These are phyloP conservation scores for Luffa acutangula DNA, from an alignment of 306 rosid species.

Conservation along the genomic window DNA sequence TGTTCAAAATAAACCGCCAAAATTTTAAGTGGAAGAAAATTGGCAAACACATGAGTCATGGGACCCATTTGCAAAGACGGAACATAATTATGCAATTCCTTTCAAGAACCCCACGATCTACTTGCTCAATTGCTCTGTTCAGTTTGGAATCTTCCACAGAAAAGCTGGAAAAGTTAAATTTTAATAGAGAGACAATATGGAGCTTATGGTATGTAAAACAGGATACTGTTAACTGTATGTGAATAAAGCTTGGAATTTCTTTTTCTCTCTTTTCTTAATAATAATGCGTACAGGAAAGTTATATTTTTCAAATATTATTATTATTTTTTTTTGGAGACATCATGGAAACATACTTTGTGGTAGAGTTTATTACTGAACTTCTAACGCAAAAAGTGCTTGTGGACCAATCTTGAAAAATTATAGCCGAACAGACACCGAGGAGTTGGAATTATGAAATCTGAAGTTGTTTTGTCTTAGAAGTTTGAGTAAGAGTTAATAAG, in stretches of 20 bases:
- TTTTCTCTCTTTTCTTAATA: neutral
- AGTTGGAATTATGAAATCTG: too few species aligned
- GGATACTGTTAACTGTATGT: neutral
- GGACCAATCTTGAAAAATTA: neutral
- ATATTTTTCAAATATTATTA: neutral
- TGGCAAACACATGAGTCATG: neutral
- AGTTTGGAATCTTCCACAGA: constrained; percentile 3
- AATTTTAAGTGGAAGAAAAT: constrained; percentile 3
- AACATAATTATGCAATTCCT: neutral
- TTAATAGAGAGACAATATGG: neutral
- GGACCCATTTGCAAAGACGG: constrained; percentile 6
- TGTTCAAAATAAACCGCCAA: neutral
- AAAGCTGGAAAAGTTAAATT: constrained; percentile 2
- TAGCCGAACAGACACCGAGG: neutral
- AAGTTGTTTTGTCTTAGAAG: too few species aligned
- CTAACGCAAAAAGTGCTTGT: neutral
- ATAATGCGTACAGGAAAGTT: neutral
- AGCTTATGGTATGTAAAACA: neutral
- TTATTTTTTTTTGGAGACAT: neutral
- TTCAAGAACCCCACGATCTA: neutral
- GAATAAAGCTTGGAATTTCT: neutral
- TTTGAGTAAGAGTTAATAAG: too few species aligned
- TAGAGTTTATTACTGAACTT: neutral
- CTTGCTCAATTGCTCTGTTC: neutral
- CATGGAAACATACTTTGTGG: neutral